Evolutionary conservation across 768 basidiomycete species (phyloP).

Genomic region (Lentinula sp.): DNA sequence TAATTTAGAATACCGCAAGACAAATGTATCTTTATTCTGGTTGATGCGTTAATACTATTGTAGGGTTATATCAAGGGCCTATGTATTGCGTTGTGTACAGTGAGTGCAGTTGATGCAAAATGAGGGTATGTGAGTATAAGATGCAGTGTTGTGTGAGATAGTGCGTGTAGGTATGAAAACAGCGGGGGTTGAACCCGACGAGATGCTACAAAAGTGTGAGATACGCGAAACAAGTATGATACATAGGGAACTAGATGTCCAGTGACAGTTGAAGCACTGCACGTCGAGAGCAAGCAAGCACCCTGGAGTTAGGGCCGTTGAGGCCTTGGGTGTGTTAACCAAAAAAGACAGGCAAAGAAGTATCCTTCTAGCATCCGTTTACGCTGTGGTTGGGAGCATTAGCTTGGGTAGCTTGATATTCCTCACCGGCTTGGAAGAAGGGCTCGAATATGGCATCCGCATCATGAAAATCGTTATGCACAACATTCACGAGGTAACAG

Average conservation of each 20-base stretch:
- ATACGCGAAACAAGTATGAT: conserved; percentile 13
- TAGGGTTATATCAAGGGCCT: not conserved
- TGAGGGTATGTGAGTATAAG: conserved; percentile 16
- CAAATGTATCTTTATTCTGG: not conserved
- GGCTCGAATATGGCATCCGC: conserved; percentile 80
- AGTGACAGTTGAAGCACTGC: conserved; percentile 1
- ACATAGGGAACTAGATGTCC: conserved; percentile 1
- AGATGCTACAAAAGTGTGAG: conserved; percentile 25
- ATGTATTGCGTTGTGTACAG: conserved; percentile 1
- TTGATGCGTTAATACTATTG: not conserved
- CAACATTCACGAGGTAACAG: conserved; percentile 87
- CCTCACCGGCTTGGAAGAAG: conserved; percentile 72
- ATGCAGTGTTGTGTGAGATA: not conserved
- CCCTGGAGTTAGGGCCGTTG: not conserved
- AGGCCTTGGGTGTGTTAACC: not conserved
- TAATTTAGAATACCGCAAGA: conserved; percentile 9
- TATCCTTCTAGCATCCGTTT: conserved; percentile 17
- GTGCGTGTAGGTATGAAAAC: conserved; percentile 22
- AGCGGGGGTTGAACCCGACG: conserved; percentile 88
- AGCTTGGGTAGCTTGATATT: conserved; percentile 38
- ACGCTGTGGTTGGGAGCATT: conserved; percentile 32
- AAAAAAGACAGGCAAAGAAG: not conserved
- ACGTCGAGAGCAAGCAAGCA: conserved; percentile 5
- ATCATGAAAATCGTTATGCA: conserved; percentile 93
- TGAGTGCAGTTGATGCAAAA: conserved; percentile 23